phyloP scores from a whole-genome alignment of 495 filamentous ascomycete genomes.

The Hypoxylon perforatum region DNA sequence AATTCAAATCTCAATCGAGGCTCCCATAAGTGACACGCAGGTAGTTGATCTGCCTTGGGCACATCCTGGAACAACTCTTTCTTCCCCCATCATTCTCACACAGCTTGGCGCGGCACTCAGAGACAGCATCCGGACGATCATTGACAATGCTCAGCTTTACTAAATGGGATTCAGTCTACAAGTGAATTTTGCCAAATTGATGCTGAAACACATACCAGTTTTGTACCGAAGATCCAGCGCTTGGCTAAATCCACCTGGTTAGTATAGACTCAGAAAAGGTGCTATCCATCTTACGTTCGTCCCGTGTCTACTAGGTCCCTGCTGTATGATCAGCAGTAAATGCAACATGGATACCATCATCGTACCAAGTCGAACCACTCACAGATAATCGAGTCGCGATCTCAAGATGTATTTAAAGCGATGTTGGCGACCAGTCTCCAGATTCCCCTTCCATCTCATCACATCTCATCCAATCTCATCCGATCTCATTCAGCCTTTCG shows the following conservation, averaged over 20 bases:
- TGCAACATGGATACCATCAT: background rate
- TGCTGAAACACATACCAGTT: background rate
- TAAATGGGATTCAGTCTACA: background rate
- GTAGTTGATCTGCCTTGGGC: background rate
- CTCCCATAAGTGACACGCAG: background rate
- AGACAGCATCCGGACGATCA: background rate
- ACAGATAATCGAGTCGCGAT: background rate
- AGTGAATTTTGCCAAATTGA: background rate
- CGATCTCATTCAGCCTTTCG: background rate
- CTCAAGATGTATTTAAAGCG: background rate
- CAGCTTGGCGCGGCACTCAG: background rate
- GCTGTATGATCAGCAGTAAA: background rate
- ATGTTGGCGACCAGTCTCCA: background rate
- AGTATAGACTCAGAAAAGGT: background rate
- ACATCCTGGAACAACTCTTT: background rate
- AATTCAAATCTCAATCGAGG: background rate
- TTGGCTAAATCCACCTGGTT: background rate
- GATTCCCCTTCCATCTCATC: background rate
- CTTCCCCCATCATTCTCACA: background rate
- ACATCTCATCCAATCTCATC: background rate
- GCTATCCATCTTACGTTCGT: background rate
- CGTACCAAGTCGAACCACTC: background rate
- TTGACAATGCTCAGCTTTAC: background rate
- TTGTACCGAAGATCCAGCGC: background rate
- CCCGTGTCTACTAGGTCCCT: background rate